phyloP scores from a whole-genome alignment of 768 basidiomycete species.

The Dictyophora rubrovolvata region DNA sequence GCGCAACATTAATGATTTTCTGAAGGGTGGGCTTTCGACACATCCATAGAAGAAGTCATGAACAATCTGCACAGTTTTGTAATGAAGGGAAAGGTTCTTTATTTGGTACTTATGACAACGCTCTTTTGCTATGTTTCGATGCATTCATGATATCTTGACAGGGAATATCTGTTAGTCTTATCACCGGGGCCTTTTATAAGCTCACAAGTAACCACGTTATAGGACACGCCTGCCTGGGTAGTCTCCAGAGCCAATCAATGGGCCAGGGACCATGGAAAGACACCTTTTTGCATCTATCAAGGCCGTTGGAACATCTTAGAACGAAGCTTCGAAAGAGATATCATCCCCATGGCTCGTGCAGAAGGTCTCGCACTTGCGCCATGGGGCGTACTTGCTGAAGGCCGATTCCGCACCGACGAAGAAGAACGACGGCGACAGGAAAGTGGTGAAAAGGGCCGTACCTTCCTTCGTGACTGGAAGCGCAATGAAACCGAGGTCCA shows the following conservation, averaged over 20 bases:
- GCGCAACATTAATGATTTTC: neutral
- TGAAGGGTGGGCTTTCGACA: conserved; percentile 24
- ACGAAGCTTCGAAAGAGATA: conserved; percentile 32
- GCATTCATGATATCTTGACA: neutral
- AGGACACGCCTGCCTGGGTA: conserved; percentile 28
- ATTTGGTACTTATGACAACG: conserved; percentile 20
- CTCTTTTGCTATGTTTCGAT: neutral
- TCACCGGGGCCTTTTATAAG: neutral
- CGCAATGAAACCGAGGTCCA: conserved; percentile 9
- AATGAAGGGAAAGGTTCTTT: conserved; percentile 31
- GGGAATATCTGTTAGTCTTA: neutral
- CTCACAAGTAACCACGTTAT: neutral
- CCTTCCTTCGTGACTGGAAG: neutral
- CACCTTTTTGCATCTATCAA: conserved; percentile 35
- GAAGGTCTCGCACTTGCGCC: conserved; percentile 31
- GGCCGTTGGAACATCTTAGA: conserved; percentile 23
- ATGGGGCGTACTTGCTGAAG: conserved; percentile 32
- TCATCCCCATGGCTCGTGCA: conserved; percentile 28
- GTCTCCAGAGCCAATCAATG: conserved; percentile 29
- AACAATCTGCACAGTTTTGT: conserved; percentile 31
- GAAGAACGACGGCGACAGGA: conserved; percentile 23
- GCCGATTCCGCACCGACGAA: conserved; percentile 29
- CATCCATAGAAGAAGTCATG: conserved; percentile 31
- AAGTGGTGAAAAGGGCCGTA: conserved; percentile 3
- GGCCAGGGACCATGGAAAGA: conserved; percentile 26